Percentiles rank a stretch among this genome's conserved stretches.
Evolutionary conservation across 441 rosid species (phyloP).

Genomic region (Aleurites moluccanus): DNA sequence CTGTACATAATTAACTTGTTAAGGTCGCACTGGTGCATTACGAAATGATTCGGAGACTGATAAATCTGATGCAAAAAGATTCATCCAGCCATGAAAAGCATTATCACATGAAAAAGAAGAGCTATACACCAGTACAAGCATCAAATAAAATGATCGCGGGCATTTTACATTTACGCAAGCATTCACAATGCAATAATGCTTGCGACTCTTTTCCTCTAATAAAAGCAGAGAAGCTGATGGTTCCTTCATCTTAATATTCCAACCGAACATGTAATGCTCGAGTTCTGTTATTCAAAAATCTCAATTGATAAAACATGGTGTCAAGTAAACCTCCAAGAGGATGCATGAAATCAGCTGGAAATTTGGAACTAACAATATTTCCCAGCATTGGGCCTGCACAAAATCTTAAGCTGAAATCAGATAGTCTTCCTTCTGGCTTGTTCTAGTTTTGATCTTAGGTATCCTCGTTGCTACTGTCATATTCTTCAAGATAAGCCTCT

Average conservation of each 20-base stretch:
- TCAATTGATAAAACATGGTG: background rate
- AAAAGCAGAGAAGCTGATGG: background rate
- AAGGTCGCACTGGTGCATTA: no score
- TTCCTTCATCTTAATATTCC: no score
- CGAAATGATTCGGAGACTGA: background rate
- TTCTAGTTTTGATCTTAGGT: conserved; percentile 5
- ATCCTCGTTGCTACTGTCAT: conserved; percentile 27
- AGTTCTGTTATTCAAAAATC: background rate
- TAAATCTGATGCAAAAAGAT: background rate
- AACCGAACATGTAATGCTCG: no score
- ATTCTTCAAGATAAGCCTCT: conserved; percentile 29
- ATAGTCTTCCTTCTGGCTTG: background rate
- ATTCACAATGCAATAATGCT: background rate
- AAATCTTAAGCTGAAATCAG: background rate
- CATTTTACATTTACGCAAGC: background rate
- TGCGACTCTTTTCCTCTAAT: background rate
- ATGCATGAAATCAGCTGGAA: background rate
- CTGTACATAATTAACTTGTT: no score
- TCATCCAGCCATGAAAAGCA: background rate
- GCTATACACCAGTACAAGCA: background rate
- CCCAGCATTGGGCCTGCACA: background rate
- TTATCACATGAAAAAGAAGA: background rate
- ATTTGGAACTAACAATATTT: background rate
- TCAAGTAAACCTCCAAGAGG: background rate
- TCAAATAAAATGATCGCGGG: background rate